Base-by-base conservation (phyloP, 208 protist species). In the Trichomonas tenax region DNA sequence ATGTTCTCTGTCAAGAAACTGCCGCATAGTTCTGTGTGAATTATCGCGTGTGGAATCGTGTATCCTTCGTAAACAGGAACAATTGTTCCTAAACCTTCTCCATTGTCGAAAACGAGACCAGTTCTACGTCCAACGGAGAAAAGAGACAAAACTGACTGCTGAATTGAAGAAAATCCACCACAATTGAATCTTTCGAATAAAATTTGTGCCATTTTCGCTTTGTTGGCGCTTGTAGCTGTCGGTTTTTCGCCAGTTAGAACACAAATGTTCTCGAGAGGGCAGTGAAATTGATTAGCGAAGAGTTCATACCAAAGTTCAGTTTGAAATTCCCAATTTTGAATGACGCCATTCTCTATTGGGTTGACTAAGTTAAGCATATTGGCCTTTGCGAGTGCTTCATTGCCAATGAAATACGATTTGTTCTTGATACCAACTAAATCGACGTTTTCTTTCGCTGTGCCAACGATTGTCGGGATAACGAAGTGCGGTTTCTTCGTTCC, bases 271-370 rank as follows among this genome's bases (percentile, higher is more conserved):
- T 99, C 98, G 14, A 99, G 98, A 82, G 98, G 98, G 31, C 99
- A 98, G 84, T 98, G 98, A 44, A 99, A 98, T 97, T 99, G 98
- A 97, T 99, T 99, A 97, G 99, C 99, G 97, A 99, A 99, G 95
- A 98, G 99, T 97, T 99, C 98, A 96, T 99, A 98, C 99, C 98
- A 99, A 95, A 98, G 95, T 97, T 98, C 98, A 97, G 99, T 98
- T 98, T 99, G 99, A 97, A 99, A 98, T 96, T 99, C 98, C 98
- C 98, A 99, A 98, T 99, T 99, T 97, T 98, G 99, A 26, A 99
- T 98, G 96, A 99, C 98, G 63, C 98, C 89, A 96, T 96, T 82
- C 51, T 96, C 96, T 93, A 99, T 99, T 81, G 98, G 98, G 97
- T 99, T 99, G 97, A 98, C 98, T 41, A 99, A 97, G 23, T 98